phyloP scores from a whole-genome alignment of 495 filamentous ascomycete genomes.

The Jackrogersella multiformis region DNA sequence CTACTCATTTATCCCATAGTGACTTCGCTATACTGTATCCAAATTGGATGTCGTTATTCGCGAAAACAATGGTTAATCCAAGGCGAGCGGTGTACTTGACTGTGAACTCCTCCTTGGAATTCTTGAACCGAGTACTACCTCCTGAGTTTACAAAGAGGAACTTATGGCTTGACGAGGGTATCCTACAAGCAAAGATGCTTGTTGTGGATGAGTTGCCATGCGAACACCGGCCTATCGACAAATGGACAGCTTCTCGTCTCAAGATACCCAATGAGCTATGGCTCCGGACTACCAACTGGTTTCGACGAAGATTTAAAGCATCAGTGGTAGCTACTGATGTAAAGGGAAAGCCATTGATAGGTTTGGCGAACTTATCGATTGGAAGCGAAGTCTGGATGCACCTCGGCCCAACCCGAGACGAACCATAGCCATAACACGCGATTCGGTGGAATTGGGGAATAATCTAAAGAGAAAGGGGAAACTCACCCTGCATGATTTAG shows the following conservation, averaged over 20 bases:
- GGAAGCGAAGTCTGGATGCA: conserved; percentile 63
- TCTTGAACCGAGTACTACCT: conserved; percentile 57
- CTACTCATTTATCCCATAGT: conserved; percentile 65
- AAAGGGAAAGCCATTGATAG: conserved; percentile 36
- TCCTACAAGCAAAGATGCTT: conserved; percentile 47
- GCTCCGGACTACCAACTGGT: conserved; percentile 47
- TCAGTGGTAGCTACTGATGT: conserved; percentile 20
- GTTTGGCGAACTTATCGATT: conserved; percentile 47
- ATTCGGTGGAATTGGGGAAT: neutral
- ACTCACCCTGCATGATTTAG: neutral
- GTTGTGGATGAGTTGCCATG: conserved; percentile 46
- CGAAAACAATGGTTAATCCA: conserved; percentile 67
- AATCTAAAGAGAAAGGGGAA: neutral
- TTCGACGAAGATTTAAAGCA: conserved; percentile 36
- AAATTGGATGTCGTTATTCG: conserved; percentile 59
- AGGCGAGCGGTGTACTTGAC: conserved; percentile 65
- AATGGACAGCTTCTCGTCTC: conserved; percentile 57
- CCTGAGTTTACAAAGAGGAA: conserved; percentile 46
- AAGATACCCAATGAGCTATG: conserved; percentile 59
- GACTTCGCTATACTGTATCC: conserved; percentile 70
- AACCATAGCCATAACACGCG: conserved; percentile 45
- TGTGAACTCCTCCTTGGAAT: conserved; percentile 63
- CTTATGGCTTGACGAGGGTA: conserved; percentile 53
- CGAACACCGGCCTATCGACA: conserved; percentile 57
- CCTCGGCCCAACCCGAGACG: conserved; percentile 49